Evolutionary conservation across 1,284 basidiomycete species (phyloP).

Genomic region (Vanrija sp.): DNA sequence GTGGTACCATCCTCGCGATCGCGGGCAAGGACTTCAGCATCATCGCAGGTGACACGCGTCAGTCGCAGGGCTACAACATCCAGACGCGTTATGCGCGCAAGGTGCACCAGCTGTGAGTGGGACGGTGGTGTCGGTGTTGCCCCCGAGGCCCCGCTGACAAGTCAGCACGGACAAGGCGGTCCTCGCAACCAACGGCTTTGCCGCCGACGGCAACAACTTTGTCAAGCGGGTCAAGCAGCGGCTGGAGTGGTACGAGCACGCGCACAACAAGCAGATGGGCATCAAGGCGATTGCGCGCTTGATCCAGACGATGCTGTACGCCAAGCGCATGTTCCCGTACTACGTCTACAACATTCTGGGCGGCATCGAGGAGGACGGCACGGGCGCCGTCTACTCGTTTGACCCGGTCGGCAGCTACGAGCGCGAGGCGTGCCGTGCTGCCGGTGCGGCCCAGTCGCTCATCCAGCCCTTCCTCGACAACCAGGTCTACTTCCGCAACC

Average conservation of each 20-base stretch:
- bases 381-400: conserved; percentile 93
- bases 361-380: conserved; percentile 88
- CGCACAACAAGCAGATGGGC: conserved; percentile 89
- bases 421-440: conserved; percentile 87
- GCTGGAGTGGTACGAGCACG: conserved; percentile 94
- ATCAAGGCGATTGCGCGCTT: conserved; percentile 85
- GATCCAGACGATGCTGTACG: conserved; percentile 94
- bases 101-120: conserved; percentile 51
- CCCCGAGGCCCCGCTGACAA: not conserved
- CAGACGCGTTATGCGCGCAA: conserved; percentile 90
- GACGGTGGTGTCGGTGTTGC: not conserved
- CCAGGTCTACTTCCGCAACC: conserved; percentile 98
- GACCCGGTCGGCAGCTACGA: conserved; percentile 95
- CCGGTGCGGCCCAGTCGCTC: conserved; percentile 82
- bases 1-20: conserved; percentile 90
- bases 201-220: conserved; percentile 91
- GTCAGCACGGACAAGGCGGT: conserved; percentile 84
- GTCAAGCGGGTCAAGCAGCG: conserved; percentile 91
- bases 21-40: conserved; percentile 86
- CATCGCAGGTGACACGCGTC: conserved; percentile 89
- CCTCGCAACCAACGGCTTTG: conserved; percentile 89
- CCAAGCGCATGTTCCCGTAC: conserved; percentile 90
- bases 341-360: conserved; percentile 94
- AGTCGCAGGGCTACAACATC: conserved; percentile 89
- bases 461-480: conserved; percentile 96